phyloP scores from a whole-genome alignment of 176 grass and related monocot genomes.

The Guadua angustifolia region DNA sequence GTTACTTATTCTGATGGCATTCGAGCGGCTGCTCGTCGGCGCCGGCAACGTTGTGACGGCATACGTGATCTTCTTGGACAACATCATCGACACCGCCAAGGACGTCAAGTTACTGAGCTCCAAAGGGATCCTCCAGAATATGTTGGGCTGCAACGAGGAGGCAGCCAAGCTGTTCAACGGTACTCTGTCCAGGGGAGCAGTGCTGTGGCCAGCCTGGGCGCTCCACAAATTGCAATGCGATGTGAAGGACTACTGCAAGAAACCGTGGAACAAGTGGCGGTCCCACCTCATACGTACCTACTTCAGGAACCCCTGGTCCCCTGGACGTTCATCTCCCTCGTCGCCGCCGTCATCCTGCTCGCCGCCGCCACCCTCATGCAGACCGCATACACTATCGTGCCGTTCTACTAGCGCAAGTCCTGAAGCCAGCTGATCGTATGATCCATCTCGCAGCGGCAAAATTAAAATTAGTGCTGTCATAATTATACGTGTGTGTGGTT shows the following conservation, averaged over 20 bases:
- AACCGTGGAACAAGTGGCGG: slow-evolving; percentile 37
- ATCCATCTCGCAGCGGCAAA: no score
- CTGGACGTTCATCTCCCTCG: slow-evolving; percentile 52
- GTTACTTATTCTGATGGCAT: slow-evolving; percentile 52
- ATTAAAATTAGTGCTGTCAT: no score
- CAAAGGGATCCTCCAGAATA: slow-evolving; percentile 25
- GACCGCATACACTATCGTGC: slow-evolving; percentile 36
- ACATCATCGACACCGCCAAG: slow-evolving; percentile 39
- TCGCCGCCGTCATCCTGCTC: slow-evolving; percentile 47
- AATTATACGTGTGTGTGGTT: no score
- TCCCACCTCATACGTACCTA: slow-evolving; percentile 51
- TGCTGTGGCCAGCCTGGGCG: not conserved
- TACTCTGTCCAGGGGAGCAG: slow-evolving; percentile 36
- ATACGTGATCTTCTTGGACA: slow-evolving; percentile 53
- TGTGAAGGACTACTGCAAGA: slow-evolving; percentile 41
- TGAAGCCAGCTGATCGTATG: no score
- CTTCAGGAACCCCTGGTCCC: slow-evolving; percentile 56
- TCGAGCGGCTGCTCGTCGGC: slow-evolving; percentile 50
- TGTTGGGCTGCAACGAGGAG: slow-evolving; percentile 17
- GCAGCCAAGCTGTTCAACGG: slow-evolving; percentile 40
- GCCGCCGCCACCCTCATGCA: slow-evolving; percentile 41
- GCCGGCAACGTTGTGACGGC: slow-evolving; percentile 43
- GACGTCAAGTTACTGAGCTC: slow-evolving; percentile 48
- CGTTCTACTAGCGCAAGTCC: not conserved
- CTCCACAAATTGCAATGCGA: not conserved